Conservation (phyloP, 2,329 filamentous ascomycete species). For the Sporothrix schenckii region DNA sequence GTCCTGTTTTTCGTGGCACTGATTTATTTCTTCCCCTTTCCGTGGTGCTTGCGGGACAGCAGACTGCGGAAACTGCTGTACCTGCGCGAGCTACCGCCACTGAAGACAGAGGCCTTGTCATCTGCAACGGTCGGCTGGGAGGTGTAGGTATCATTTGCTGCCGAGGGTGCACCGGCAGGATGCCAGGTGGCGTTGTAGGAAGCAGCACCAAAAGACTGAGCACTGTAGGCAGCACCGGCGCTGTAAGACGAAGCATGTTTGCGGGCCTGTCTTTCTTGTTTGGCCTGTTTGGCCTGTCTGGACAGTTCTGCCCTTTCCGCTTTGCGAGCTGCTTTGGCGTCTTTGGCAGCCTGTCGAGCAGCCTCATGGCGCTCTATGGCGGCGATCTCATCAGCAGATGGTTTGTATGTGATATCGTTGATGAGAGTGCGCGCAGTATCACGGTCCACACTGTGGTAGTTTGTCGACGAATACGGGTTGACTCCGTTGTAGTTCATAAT, state of each 20-base stretch:
- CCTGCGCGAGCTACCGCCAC: conserved; percentile 37
- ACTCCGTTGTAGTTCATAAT: conserved; percentile 6
- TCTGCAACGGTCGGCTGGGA: not conserved
- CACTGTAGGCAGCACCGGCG: not conserved
- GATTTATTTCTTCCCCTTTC: not conserved
- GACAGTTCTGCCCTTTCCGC: conserved; percentile 18
- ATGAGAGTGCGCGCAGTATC: conserved; percentile 11
- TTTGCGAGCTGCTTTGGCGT: conserved; percentile 18
- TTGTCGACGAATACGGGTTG: conserved; percentile 1
- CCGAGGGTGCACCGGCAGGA: not conserved
- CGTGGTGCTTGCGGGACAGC: conserved; percentile 23
- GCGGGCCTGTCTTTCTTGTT: conserved; percentile 21
- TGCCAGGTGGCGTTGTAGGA: not conserved
- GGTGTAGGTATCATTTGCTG: not conserved
- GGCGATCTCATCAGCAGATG: conserved; percentile 23
- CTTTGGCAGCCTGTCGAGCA: conserved; percentile 23
- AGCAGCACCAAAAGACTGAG: not conserved
- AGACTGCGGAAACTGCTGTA: conserved; percentile 32
- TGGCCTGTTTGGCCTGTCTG: not conserved
- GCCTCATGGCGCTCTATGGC: conserved; percentile 27
- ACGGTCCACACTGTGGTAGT: conserved; percentile 27
- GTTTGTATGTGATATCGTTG: conserved; percentile 30
- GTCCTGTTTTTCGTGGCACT: too few relatives aligned
- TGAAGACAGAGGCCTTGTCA: conserved; percentile 39
- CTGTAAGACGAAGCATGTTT: conserved; percentile 24